Conservation (phyloP, 2,329 filamentous ascomycete species). For the Trichophyton verrucosum region DNA sequence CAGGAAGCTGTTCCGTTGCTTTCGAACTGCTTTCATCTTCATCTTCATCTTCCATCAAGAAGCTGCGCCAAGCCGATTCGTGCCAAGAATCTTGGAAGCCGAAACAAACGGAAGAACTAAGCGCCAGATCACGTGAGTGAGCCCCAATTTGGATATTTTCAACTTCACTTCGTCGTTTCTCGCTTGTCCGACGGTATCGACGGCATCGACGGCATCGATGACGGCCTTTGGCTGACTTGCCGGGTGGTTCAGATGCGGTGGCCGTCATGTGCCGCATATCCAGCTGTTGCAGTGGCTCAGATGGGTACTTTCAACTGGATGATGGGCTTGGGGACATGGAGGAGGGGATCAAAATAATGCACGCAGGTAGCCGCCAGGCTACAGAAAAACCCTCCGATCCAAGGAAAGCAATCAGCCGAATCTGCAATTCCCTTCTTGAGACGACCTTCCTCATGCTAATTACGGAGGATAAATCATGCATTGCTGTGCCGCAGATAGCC, state of each 20-base stretch:
- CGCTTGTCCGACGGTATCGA: not conserved
- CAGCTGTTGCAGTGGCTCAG: no score
- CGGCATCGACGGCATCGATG: no score
- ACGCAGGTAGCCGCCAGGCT: not conserved
- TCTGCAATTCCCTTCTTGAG: not conserved
- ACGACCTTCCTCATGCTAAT: not conserved
- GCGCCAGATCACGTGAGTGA: not conserved
- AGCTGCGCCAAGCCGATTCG: not conserved
- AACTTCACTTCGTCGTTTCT: not conserved
- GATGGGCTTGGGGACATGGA: not conserved
- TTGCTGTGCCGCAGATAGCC: not conserved
- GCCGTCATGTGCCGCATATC: no score
- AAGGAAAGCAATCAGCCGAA: not conserved
- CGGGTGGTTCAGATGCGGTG: no score
- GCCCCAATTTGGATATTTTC: not conserved
- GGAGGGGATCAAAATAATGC: not conserved
- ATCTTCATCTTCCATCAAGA: not conserved
- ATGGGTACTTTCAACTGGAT: no score
- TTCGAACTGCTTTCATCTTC: not conserved
- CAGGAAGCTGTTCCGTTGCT: not conserved
- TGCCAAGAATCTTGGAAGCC: not conserved
- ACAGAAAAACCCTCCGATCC: not conserved
- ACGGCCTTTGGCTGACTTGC: no score
- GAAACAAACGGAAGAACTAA: not conserved
- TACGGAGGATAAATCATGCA: not conserved